Percentiles rank a stretch among this genome's conserved stretches.
phyloP scores from a whole-genome alignment of 2,329 filamentous ascomycete genomes.

The Fusarium luffae region DNA sequence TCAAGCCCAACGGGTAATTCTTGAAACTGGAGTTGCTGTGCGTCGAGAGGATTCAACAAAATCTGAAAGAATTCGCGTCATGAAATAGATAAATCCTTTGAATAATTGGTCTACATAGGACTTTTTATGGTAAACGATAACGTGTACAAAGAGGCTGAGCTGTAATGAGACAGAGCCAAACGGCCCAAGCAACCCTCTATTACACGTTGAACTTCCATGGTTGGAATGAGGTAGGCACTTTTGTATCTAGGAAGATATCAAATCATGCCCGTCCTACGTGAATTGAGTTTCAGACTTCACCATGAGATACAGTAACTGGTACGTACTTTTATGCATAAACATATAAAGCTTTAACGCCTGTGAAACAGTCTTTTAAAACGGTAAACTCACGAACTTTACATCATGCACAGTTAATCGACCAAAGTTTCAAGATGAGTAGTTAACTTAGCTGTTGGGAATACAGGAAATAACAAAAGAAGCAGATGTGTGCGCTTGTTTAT shows the following conservation, averaged over 20 bases:
- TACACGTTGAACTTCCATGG: background rate
- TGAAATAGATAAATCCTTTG: background rate
- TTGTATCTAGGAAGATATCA: slow-evolving; percentile 1
- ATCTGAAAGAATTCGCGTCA: background rate
- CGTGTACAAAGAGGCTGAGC: slow-evolving; percentile 21
- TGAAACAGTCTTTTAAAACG: slow-evolving; percentile 35
- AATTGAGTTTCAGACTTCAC: slow-evolving; percentile 25
- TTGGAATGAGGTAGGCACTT: slow-evolving; percentile 15
- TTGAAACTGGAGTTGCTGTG: background rate
- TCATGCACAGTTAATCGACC: background rate
- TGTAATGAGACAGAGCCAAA: background rate
- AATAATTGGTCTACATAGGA: background rate
- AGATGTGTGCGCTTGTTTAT: slow-evolving; percentile 6
- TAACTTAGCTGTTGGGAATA: background rate
- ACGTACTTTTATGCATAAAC: slow-evolving; percentile 14
- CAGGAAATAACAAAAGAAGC: background rate
- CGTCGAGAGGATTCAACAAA: background rate
- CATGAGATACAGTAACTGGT: background rate
- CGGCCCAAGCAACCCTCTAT: background rate
- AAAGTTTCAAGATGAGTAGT: background rate
- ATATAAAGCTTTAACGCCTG: slow-evolving; percentile 6
- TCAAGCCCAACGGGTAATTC: background rate
- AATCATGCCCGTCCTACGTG: slow-evolving; percentile 12
- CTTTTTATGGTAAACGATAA: slow-evolving; percentile 1
- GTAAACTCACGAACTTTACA: background rate